Evolutionary conservation across 768 basidiomycete species (phyloP), one percentile per base, ranked within the genome.

Genomic region (Lactifluus piperatus): DNA sequence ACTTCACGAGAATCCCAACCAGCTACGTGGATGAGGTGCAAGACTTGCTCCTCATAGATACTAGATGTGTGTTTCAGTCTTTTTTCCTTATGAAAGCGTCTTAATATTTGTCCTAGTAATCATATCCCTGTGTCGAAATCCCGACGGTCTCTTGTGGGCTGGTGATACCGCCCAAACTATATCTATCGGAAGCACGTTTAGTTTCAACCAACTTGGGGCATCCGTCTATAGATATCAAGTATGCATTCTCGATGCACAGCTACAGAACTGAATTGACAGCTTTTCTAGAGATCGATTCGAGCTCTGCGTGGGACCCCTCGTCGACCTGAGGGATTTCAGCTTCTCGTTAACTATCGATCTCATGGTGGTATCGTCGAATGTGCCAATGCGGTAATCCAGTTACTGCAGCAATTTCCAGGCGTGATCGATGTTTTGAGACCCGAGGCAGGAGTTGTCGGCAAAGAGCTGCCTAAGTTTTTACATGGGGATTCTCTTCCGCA

Each of bases 131-230:
- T 88, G 84, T 60, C 69, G 69, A 11, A 88, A 88, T 64, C 77
- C 80, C 0, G 72, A 85, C 51, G 86, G 87, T 0, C 69, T 88
- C 20, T 85, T 89, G 62, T 88, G 85, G 84, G 87, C 86, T 1
- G 88, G 88, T 0, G 88, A 90, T 66, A 88, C 88, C 0, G 86
- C 88, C 0, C 88, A 90, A 62, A 85, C 87, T 0, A 89, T 90
- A 39, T 82, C 85, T 0, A 77, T 80, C 0, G 88, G 87, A 2
- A 86, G 84, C 61, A 78, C 84, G 0, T 90, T 90, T 64, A 73
- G 82, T 10, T 90, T 90, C 66, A 73, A 84, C 54, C 85, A 88
- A 45, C 67, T 90, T 51, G 88, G 83, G 66, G 79, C 87, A 0
- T 86, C 85, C 62, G 62, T 86, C 29, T 81, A 78, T 57, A 76